phyloP scores from a whole-genome alignment of 768 basidiomycete genomes.

The Agaricus blazei region DNA sequence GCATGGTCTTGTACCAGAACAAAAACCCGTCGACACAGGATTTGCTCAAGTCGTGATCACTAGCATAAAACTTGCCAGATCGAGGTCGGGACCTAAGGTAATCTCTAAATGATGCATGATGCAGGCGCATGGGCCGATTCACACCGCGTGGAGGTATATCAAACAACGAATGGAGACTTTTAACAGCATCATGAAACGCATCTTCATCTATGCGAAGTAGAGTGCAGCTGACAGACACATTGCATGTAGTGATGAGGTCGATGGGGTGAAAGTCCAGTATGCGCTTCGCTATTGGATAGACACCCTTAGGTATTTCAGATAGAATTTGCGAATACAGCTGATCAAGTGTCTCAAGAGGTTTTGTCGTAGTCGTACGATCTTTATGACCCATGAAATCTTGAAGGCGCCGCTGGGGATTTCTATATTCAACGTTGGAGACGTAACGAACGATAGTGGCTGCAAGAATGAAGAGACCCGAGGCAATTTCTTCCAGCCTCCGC shows the following conservation, averaged over 20 bases:
- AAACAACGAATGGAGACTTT: not conserved
- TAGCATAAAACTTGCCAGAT: not conserved
- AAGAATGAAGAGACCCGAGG: not conserved
- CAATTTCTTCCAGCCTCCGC: not conserved
- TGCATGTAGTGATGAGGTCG: too few species aligned
- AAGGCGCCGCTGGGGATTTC: not conserved
- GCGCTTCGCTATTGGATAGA: not conserved
- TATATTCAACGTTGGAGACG: not conserved
- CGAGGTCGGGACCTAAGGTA: not conserved
- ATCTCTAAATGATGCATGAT: not conserved
- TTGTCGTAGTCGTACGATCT: not conserved
- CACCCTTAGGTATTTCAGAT: not conserved
- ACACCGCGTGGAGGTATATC: not conserved
- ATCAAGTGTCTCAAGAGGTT: not conserved
- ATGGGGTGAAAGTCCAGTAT: too few species aligned
- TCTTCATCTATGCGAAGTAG: not conserved
- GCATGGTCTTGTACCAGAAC: too few species aligned
- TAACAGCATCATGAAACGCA: not conserved
- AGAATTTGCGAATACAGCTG: too few species aligned
- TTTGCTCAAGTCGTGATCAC: too few species aligned
- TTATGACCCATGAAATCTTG: not conserved
- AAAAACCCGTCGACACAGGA: too few species aligned
- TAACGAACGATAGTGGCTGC: slow-evolving; percentile 5
- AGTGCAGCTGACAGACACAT: not conserved
- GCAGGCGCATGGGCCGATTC: too few species aligned